These are phyloP conservation scores for Wickerhamiella galacta DNA, from an alignment of 805 yeast species.

Conservation along the genomic window DNA sequence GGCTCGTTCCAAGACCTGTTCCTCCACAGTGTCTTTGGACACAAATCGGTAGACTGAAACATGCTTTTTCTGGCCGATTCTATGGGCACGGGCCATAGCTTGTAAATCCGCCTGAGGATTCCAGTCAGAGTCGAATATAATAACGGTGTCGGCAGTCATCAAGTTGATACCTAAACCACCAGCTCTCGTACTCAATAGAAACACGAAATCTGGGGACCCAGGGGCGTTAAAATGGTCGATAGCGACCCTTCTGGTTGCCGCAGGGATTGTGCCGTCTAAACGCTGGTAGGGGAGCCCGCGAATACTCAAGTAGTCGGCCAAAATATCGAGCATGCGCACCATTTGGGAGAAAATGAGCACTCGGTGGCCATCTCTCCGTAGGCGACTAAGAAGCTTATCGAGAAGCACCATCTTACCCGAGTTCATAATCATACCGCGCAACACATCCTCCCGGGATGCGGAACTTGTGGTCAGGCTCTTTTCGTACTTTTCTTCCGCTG, in stretches of 20 bases:
- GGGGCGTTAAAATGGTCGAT: conserved; percentile 95
- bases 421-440: conserved; percentile 90
- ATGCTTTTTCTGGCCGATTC: conserved; percentile 98
- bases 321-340: conserved; percentile 90
- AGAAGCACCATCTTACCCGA: conserved; percentile 95
- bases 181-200: conserved; percentile 84
- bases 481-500: conserved; percentile 68
- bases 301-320: conserved; percentile 81
- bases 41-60: conserved; percentile 95
- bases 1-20: conserved; percentile 90
- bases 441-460: conserved; percentile 54
- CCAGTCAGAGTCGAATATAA: conserved; percentile 97
- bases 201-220: conserved; percentile 80
- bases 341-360: conserved; percentile 90
- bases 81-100: conserved; percentile 99
- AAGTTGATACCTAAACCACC: conserved; percentile 97
- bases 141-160: conserved; percentile 98
- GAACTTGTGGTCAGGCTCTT: conserved; percentile 30
- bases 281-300: conserved; percentile 83
- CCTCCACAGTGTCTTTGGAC: conserved; percentile 96
- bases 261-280: conserved; percentile 91
- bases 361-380: conserved; percentile 87
- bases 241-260: conserved; percentile 81
- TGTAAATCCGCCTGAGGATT: conserved; percentile 98
- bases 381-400: conserved; percentile 71